phyloP scores from a whole-genome alignment of 352 stramenopile species.

The Phytopythium cucurbitacearum region DNA sequence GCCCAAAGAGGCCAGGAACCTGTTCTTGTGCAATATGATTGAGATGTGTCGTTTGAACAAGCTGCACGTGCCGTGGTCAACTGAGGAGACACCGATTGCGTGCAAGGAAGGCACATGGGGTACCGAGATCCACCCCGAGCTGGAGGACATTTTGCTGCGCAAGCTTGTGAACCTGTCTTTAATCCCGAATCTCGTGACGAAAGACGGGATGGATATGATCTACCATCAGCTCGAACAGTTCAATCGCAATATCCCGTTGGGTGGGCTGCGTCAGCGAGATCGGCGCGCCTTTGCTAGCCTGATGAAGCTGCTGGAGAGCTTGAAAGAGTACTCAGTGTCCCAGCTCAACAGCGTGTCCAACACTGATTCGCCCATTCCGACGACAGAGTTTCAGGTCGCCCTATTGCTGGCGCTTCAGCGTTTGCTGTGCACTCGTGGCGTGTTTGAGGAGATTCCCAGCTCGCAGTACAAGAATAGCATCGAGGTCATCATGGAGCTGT shows the following conservation, averaged over 20 bases:
- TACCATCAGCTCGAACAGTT: slow-evolving; percentile 84
- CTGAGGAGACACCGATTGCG: slow-evolving; percentile 77
- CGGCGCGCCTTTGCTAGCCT: slow-evolving; percentile 69
- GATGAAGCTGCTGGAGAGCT: slow-evolving; percentile 83
- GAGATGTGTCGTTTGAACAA: slow-evolving; percentile 89
- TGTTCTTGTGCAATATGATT: slow-evolving; percentile 85
- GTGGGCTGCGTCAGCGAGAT: slow-evolving; percentile 64
- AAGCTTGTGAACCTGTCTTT: slow-evolving; percentile 79
- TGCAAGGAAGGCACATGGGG: slow-evolving; percentile 87
- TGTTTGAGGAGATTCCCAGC: slow-evolving; percentile 84
- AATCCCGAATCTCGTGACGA: slow-evolving; percentile 77
- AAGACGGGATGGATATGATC: slow-evolving; percentile 64
- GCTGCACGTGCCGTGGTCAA: slow-evolving; percentile 82
- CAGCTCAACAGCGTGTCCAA: slow-evolving; percentile 80
- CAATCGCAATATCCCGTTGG: slow-evolving; percentile 81
- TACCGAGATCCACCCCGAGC: slow-evolving; percentile 75
- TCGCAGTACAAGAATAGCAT: slow-evolving; percentile 85
- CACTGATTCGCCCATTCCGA: slow-evolving; percentile 76
- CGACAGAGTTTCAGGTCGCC: slow-evolving; percentile 78
- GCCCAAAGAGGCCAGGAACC: slow-evolving; percentile 67
- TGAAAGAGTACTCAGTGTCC: slow-evolving; percentile 81
- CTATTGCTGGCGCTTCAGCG: slow-evolving; percentile 77
- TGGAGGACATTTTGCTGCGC: slow-evolving; percentile 79
- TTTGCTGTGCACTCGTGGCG: slow-evolving; percentile 70
- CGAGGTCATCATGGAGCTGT: slow-evolving; percentile 83